Base-by-base conservation (phyloP, 2,329 filamentous ascomycete species). In the Colletotrichum kahawae region DNA sequence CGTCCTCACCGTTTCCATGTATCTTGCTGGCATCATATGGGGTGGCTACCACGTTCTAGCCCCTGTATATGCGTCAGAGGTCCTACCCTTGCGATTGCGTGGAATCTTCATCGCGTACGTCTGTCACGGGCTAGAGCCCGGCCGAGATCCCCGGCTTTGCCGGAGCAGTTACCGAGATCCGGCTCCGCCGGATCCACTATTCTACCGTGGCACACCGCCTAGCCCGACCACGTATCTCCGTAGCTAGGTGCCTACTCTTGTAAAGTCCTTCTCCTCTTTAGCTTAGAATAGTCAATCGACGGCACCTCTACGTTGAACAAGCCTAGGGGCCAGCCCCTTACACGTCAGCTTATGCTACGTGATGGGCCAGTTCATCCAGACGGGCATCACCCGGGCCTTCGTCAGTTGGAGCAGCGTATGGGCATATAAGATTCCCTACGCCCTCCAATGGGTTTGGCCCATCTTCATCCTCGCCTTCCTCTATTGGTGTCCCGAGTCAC, bases 401-500 rank as follows among this genome's bases (percentile, higher is more conserved):
- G 67, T 85, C 5, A 66, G 78, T n/a, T 79, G 80, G 16, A 77
- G 78, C 3, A 81, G 82, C 24, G 67, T 87, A 67, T 88, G 85
- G 85, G 84, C 84, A 0, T 90, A 87, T 77, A 82, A 84, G 10
- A 87, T 85, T 16, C 87, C 87, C 0, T 89, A 87, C 70, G 87
- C 83, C 1, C 68, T 89, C 0, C 87, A 89, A 74, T 89, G 88
- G 88, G 78, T 84, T 4, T 90, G 86, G 84, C 86, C 87, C 0
- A 79, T 85, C 2, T 80, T 85, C n/a, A 51, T 51, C n/a, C 43
- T 51, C 10, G 3, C 43, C 43, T 51, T 51, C 43, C 43, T 51
- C 2, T 51, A 51, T 4, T 51, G 43, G 43, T 51, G 43, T 51
- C 43, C n/a, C 12, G 43, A 51, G 43, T 51, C 43, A 4, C 43